phyloP scores from a whole-genome alignment of 306 rosid species.

The Adenanthera pavonina region DNA sequence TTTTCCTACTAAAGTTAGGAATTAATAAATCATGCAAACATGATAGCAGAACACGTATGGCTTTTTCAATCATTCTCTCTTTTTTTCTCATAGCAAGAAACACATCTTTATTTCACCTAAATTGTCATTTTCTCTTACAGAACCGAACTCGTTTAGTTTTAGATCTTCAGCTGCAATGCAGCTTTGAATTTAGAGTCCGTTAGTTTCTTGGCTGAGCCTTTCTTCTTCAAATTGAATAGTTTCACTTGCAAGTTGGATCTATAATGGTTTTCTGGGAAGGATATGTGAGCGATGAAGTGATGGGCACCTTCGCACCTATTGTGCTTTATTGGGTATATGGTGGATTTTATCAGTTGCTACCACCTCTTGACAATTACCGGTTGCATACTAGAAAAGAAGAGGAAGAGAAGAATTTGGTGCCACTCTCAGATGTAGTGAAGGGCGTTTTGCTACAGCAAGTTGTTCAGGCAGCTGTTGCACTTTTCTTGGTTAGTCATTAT shows the following conservation, averaged over 20 bases:
- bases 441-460: slow-evolving; percentile 92
- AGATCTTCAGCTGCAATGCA: slow-evolving; percentile 54
- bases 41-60: slow-evolving; percentile 5
- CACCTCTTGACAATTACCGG: slow-evolving; percentile 67
- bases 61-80: slow-evolving; percentile 3
- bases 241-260: slow-evolving; percentile 8
- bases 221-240: slow-evolving; percentile 29
- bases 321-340: slow-evolving; percentile 88
- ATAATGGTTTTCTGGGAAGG: slow-evolving; percentile 82
- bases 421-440: slow-evolving; percentile 66
- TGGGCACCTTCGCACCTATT: slow-evolving; percentile 94
- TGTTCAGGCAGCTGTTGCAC: slow-evolving; percentile 86
- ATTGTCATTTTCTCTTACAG: slow-evolving; percentile 44
- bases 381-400: slow-evolving; percentile 74
- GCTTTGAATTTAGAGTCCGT: slow-evolving; percentile 43
- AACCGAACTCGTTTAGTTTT: slow-evolving; percentile 35
- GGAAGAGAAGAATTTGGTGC: slow-evolving; percentile 70
- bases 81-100: neutral
- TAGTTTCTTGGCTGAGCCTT: slow-evolving; percentile 41
- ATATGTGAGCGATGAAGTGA: slow-evolving; percentile 80
- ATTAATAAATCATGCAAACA: neutral
- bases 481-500: slow-evolving; percentile 61
- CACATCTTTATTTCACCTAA: neutral
- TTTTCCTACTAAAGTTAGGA: neutral
- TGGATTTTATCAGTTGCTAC: slow-evolving; percentile 76